Evolutionary conservation across 257 asterid species (phyloP).

Genomic region (Lavandula angustifolia): DNA sequence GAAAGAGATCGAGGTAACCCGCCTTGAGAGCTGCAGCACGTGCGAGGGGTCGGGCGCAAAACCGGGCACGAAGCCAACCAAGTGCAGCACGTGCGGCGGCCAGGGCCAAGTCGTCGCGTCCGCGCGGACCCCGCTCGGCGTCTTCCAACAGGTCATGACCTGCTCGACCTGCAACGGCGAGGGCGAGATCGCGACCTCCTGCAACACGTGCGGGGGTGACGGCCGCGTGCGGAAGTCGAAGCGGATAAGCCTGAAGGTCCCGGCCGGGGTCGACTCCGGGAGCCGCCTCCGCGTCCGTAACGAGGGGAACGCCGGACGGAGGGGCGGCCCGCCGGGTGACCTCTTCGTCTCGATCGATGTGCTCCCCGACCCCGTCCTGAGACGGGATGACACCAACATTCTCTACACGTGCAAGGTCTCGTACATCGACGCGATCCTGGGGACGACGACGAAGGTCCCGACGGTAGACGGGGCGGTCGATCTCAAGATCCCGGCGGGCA

Average conservation of each 20-base stretch:
- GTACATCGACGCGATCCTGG: conserved; percentile 83
- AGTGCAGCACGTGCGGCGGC: conserved; percentile 85
- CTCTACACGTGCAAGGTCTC: conserved; percentile 88
- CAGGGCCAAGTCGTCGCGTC: conserved; percentile 93
- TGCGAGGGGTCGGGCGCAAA: conserved; percentile 95
- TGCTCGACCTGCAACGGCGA: conserved; percentile 79
- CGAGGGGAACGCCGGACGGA: conserved; percentile 86
- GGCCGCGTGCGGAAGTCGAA: conserved; percentile 82
- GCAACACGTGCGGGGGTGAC: conserved; percentile 76
- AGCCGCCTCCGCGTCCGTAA: conserved; percentile 85
- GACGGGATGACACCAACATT: conserved; percentile 82
- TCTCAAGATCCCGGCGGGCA: conserved; percentile 82
- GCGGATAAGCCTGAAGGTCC: conserved; percentile 92
- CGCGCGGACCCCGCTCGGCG: conserved; percentile 92
- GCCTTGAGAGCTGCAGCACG: conserved; percentile 89
- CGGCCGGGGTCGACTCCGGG: conserved; percentile 91
- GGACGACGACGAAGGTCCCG: conserved; percentile 81
- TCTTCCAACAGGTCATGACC: conserved; percentile 93
- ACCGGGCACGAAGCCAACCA: conserved; percentile 74
- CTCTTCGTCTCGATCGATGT: conserved; percentile 88
- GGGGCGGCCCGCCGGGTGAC: conserved; percentile 95
- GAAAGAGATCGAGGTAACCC: conserved; percentile 85
- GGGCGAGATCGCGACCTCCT: conserved; percentile 80
- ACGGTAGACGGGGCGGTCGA: conserved; percentile 94
- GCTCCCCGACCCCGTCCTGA: conserved; percentile 72